A percentile compares a stretch with the other conserved stretches of the same genome.
Conservation (phyloP, 169 alveolate species). For the Sarcocystis neurona region DNA sequence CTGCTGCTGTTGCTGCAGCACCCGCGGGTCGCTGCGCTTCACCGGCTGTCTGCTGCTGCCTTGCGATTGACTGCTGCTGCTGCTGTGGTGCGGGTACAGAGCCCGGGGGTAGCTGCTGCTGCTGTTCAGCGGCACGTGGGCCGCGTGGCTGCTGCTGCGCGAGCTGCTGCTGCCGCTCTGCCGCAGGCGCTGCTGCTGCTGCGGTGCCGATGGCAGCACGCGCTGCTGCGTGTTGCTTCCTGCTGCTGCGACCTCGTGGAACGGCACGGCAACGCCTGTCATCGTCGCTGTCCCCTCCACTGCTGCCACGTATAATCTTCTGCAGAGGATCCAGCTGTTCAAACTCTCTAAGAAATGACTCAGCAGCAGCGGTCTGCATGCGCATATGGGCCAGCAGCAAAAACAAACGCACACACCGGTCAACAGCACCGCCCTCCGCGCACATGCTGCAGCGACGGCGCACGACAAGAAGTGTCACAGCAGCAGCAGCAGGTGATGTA, state of each 20-base stretch:
- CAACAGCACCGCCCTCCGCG: background rate
- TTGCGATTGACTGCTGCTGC: background rate
- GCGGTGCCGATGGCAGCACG: background rate
- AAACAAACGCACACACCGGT: no score
- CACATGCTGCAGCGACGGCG: background rate
- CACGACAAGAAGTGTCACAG: background rate
- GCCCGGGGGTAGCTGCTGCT: constrained; percentile 9
- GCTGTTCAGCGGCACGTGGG: constrained; percentile 45
- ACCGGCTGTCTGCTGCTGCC: background rate
- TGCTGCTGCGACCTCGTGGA: constrained; percentile 55
- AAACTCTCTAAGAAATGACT: background rate
- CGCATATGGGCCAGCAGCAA: background rate
- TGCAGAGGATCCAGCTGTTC: constrained; percentile 76
- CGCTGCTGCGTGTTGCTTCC: background rate
- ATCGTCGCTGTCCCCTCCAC: constrained; percentile 76
- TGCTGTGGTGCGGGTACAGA: no score
- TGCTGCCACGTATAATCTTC: constrained; percentile 82
- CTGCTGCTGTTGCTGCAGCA: background rate
- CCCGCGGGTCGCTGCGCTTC: background rate
- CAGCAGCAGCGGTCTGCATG: constrained; percentile 29
- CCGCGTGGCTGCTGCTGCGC: background rate
- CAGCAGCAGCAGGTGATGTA: background rate
- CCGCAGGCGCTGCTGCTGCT: background rate
- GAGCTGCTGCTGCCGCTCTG: background rate
- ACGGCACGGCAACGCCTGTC: constrained; percentile 82